These are phyloP conservation scores for Chrysopogon serrulatus DNA, from an alignment of 176 grass and related monocot genomes.

Conservation along the genomic window DNA sequence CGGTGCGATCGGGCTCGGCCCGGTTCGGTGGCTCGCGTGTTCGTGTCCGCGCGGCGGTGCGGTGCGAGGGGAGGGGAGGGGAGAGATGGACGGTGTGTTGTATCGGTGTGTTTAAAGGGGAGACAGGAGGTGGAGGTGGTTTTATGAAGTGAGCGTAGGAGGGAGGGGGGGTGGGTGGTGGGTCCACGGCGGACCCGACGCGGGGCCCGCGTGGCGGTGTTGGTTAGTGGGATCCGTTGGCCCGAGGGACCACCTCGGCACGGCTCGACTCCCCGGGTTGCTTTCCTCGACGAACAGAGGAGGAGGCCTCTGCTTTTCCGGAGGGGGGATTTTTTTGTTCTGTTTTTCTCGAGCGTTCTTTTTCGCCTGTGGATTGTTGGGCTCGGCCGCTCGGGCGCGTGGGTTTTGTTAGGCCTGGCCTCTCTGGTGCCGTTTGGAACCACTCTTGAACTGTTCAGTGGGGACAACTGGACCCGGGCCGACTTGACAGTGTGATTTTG, in stretches of 20 bases:
- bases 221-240: conserved; percentile 9
- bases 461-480: neutral
- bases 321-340: too few relatives aligned
- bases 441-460: neutral
- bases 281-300: neutral
- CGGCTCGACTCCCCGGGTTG: neutral
- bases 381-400: neutral
- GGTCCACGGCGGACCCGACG: neutral
- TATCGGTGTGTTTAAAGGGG: conserved; percentile 42
- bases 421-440: neutral
- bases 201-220: neutral
- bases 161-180: neutral
- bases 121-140: conserved; percentile 44
- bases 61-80: neutral
- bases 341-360: conserved; percentile 11
- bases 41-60: conserved; percentile 29
- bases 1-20: neutral
- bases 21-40: conserved; percentile 31
- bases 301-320: neutral
- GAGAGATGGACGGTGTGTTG: neutral
- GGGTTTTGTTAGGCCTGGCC: neutral
- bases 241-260: neutral
- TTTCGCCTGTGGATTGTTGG: neutral
- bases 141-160: conserved; percentile 24
- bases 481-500: neutral